phyloP scores from a whole-genome alignment of 2,329 filamentous ascomycete genomes.

The Scytalidium sp. region DNA sequence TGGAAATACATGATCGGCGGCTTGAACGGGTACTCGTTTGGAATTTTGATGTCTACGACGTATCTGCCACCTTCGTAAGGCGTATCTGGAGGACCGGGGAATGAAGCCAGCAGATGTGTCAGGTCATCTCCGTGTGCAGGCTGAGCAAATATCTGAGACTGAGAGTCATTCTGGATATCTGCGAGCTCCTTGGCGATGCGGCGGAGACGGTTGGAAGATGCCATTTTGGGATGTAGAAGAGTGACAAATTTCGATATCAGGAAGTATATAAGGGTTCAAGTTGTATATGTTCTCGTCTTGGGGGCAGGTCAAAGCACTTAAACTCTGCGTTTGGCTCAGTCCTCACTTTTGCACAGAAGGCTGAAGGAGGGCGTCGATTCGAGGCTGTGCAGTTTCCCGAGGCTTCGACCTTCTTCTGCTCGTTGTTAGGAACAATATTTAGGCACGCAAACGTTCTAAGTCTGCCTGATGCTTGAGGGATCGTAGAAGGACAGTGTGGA shows the following conservation, averaged over 20 bases:
- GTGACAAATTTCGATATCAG: neutral
- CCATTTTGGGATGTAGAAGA: conserved; percentile 3
- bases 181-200: conserved; percentile 72
- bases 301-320: neutral
- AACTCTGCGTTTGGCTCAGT: neutral
- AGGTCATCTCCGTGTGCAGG: conserved; percentile 66
- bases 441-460: neutral
- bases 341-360: neutral
- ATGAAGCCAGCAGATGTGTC: conserved; percentile 77
- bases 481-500: neutral
- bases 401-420: neutral
- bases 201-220: conserved; percentile 31
- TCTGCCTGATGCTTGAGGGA: neutral
- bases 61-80: conserved; percentile 88
- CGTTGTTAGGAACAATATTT: neutral
- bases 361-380: neutral
- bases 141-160: conserved; percentile 72
- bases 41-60: conserved; percentile 81
- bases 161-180: conserved; percentile 71
- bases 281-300: neutral
- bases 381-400: neutral
- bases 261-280: neutral
- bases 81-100: conserved; percentile 85
- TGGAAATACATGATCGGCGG: conserved; percentile 88
- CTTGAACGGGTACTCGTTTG: conserved; percentile 87